Evolutionary conservation across 108 stramenopile genomes (phyloP), one percentile per base, ranked within the genome.

Genomic region (Bacterosira constricta): DNA sequence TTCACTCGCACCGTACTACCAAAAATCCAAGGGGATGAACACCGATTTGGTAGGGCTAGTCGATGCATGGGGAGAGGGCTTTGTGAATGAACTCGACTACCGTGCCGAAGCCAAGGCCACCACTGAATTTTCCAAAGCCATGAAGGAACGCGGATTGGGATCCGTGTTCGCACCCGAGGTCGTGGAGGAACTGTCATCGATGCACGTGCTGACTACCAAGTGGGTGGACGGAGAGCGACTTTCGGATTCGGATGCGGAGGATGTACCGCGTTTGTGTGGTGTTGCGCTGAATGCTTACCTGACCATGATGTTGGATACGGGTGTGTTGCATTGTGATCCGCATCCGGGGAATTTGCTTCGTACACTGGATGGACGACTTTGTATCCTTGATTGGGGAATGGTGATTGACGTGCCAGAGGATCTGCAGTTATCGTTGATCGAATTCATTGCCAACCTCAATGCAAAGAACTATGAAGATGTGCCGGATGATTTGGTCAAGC

Each of bases 11-110:
- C 84, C 86, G 0, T 47, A 63, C 11, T 88, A 71, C 49, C 80
- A 83, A 70, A 79, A 77, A 29, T 56, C 58, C 5, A 68, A 46
- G 46, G 52, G 44, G 15, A 37, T 90, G 15, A 66, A 71, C 25
- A 88, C 85, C 11, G 82, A 92, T 55, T 74, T 89, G 34, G 77
- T 82, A 23, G 73, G 73, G 4, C 45, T 87, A 53, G 81, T 87
- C 26, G 87, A 96, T 73, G 88, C 84, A 63, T 96, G 93, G 93
- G 95, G 90, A 17, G 42, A 70, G 42, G 90, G 93, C 8, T 93
- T 96, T 73, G 76, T 95, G 31, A 83, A 85, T 49, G 96, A 96
- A 70, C 66, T 93, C 29, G 90, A 94, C 77, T 96, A 96, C 70
- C 44, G 77, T 17, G 63, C 57, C 46, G 96, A 96, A 72, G 90